A percentile compares a stretch with the other conserved stretches of the same genome.
Evolutionary conservation across 108 stramenopile species (phyloP).

Genomic region (Conticribra weissflogii): DNA sequence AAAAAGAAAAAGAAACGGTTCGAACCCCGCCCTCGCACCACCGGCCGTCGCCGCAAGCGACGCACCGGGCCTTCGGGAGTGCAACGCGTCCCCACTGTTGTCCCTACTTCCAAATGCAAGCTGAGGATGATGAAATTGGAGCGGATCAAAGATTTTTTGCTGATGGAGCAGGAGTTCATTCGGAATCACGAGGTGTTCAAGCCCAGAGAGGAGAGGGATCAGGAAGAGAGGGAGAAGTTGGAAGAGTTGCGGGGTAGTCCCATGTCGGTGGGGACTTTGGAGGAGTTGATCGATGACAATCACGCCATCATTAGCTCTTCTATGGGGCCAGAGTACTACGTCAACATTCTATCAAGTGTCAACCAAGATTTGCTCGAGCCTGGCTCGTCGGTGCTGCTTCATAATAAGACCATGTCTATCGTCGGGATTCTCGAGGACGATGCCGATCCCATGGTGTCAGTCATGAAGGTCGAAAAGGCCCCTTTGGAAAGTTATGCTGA

Average conservation of each 20-base stretch:
- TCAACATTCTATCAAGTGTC: constrained; percentile 96
- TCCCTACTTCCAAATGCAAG: constrained; percentile 97
- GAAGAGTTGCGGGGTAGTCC: constrained; percentile 99
- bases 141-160: constrained; percentile 98
- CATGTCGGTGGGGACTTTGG: constrained; percentile 94
- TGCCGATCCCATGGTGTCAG: constrained; percentile 96
- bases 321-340: constrained; percentile 99
- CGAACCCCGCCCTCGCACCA: constrained; percentile 80
- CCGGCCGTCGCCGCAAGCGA: constrained; percentile 87
- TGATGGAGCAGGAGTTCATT: constrained; percentile 99
- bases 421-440: constrained; percentile 98
- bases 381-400: constrained; percentile 95
- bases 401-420: constrained; percentile 98
- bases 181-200: constrained; percentile 99
- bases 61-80: constrained; percentile 92
- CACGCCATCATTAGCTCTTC: constrained; percentile 96
- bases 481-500: constrained; percentile 98
- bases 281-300: constrained; percentile 99
- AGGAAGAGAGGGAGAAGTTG: constrained; percentile 95
- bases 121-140: constrained; percentile 96
- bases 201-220: constrained; percentile 96
- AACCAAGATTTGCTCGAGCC: constrained; percentile 99
- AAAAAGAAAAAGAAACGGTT: constrained; percentile 98
- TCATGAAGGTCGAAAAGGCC: constrained; percentile 99
- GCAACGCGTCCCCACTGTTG: constrained; percentile 82